phyloP scores from a whole-genome alignment of 2,329 filamentous ascomycete genomes.

The Emmonsiellopsis sp. region DNA sequence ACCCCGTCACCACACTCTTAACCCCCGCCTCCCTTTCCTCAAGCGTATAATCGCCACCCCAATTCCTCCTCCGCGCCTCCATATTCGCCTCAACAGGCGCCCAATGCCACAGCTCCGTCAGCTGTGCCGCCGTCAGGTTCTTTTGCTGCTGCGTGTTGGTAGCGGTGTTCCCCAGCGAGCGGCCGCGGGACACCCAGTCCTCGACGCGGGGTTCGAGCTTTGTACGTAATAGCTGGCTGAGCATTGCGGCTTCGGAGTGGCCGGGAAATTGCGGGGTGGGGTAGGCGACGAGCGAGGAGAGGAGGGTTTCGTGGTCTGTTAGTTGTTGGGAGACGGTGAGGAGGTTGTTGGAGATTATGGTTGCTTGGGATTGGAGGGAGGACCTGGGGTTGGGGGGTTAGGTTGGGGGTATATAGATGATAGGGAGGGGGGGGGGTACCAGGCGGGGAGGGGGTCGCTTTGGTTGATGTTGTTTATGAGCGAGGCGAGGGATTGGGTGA shows the following conservation, averaged over 20 bases:
- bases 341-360: constrained; percentile 63
- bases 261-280: constrained; percentile 68
- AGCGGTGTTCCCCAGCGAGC: constrained; percentile 30
- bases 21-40: constrained; percentile 59
- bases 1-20: constrained; percentile 62
- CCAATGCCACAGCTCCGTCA: constrained; percentile 53
- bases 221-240: constrained; percentile 66
- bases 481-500: constrained; percentile 58
- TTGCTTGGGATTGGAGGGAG: constrained; percentile 61
- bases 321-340: constrained; percentile 56
- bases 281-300: constrained; percentile 62
- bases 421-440: constrained; percentile 37
- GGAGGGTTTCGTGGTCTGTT: constrained; percentile 55
- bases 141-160: neutral
- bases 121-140: constrained; percentile 36
- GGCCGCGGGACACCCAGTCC: constrained; percentile 58
- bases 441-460: constrained; percentile 57
- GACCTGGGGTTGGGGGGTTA: constrained; percentile 38
- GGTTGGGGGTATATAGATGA: neutral
- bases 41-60: constrained; percentile 59
- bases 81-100: constrained; percentile 41
- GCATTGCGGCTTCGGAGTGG: constrained; percentile 50
- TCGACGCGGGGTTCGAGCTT: constrained; percentile 73
- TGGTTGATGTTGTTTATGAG: constrained; percentile 52
- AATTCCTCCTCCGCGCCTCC: constrained; percentile 39